Evolutionary conservation across 495 filamentous ascomycete species (phyloP), one percentile per base, ranked within the genome.

Genomic region (Aspergillus biplanus): DNA sequence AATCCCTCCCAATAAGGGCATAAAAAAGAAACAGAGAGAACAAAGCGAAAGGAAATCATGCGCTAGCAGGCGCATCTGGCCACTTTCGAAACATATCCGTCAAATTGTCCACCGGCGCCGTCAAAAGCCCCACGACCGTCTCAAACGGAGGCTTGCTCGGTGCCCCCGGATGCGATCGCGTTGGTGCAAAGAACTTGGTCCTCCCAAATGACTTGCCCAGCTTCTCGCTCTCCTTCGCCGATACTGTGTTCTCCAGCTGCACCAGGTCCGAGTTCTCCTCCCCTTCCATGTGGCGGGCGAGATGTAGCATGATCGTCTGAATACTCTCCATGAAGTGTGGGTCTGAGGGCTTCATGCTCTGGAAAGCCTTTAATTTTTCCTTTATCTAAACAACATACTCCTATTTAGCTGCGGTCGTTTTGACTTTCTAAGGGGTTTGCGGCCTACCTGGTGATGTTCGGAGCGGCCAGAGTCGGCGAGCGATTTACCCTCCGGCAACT

Each of bases 131-230:
- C 11, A 66, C 61, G 1, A 63, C 69, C 1, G 68, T 74, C 61
- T 74, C 71, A 56, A 68, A 76, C 1, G 65, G 70, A 2, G 73
- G 71, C 37, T 61, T 67, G 52, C 63, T 63, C 3, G 71, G 73
- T 7, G 72, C 68, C 33, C 54, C 68, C 18, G 85, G 85, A 68
- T 88, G 86, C 18, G 81, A 82, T 7, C 82, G 76, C 3, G 83
- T 83, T 0, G 86, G 87, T 0, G 85, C 82, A 67, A 90, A 87
- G 37, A 78, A 74, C 73, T 90, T 90, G 35, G 86, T 88, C 32
- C 81, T 73, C 13, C 71, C 77, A 59, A 89, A 88, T 52, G 75
- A 80, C 27, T 73, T 77, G 5, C 85, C 82, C 18, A 90, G 61
- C 2, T 58, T 33, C 37, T 74, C 70, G 7, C 80, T 84, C 13